Evolutionary conservation across 768 basidiomycete genomes (phyloP), one percentile per base, ranked within the genome.

Genomic region (Boletus barrowsii): DNA sequence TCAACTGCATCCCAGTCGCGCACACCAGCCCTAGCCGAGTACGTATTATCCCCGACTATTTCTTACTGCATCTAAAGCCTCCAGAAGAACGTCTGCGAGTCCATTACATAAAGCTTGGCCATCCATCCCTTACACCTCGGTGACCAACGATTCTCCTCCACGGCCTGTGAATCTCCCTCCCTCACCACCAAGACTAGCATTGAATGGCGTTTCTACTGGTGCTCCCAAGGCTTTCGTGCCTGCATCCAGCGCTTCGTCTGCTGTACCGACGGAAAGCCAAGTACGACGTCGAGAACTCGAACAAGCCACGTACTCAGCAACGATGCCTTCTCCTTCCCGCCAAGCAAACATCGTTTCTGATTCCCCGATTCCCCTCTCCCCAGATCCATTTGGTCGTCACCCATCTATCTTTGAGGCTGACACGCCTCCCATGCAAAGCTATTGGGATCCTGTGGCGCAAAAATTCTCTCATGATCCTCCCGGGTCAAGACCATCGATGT

Each of bases 381-480:
- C 90, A 9, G 90, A 92, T 71, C 90, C 90, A 26, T 91, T 92
- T 63, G 84, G 86, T 11, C 79, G 88, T 26, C 86, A 80, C 62
- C 76, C 88, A 32, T 89, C 87, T 3, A 60, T 74, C 17, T 67
- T 75, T 29, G 70, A 74, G 32, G 39, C 62, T 20, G 61, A 75
- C n/a, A 22, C 47, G 8, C 49, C 49, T 36, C 68, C 70, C 35
- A 61, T 75, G 30, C 66, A 72, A 33, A 64, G 74, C 5, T 76
- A 79, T 53, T 81, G 82, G 81, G 79, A 81, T 53, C 63, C 67
- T 22, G 56, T 60, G 41, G 44, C 62, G 13, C 68, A 64, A 37
- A 60, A 60, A 30, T 54, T 68, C 11, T 53, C 63, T 37, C 52
- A 54, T 51, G 61, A 59, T 33, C 63, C 60, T 46, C 46, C 47